Evolutionary conservation across 208 protist genomes (phyloP), one percentile per base, ranked within the genome.

Genomic region (Leishmania mexicana): DNA sequence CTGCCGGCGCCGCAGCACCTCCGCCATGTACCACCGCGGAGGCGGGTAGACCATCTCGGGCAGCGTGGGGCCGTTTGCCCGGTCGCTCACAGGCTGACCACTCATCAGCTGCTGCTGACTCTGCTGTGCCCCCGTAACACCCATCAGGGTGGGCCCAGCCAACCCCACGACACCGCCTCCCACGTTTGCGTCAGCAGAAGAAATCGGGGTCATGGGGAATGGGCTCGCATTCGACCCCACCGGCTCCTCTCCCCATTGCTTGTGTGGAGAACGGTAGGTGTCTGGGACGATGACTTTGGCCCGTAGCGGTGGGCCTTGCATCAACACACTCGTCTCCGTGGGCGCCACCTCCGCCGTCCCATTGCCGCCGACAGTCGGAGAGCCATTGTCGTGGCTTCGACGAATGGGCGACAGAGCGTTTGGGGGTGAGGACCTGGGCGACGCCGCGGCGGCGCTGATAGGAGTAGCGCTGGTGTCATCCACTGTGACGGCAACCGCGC

Each of bases 41-140:
- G 78, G 77, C n/a, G 82, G 76, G 73, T 85, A 85, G 15, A 85
- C 3, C 74, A 81, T 81, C 13, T 67, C 65, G 2, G 75, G 47
- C 47, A 42, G 24, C n/a, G 47, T 58, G 45, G 42, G 38, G 7
- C 35, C 21, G 45, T 40, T 62, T 21, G 31, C 31, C 31, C 45
- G 62, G 15, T 2, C 51, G n/a, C 24, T 57, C 45, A 49, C 80
- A 60, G 49, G 6, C 72, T 13, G 17, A 40, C 54, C 49, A 47
- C 62, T 40, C 13, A 40, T 21, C 62, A 68, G 31, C 15, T 68
- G 62, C 21, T 68, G 31, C 17, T 35, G 62, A 68, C 31, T 68
- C 15, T 40, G 62, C 10, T 40, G 62, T 19, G 62, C 15, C 31
- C 62, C 31, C 40, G 62, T 68, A 68, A 21, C 31, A 68, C 15